Evolutionary conservation across 805 yeast species (phyloP).

Genomic region (Torulaspora gathmanii): DNA sequence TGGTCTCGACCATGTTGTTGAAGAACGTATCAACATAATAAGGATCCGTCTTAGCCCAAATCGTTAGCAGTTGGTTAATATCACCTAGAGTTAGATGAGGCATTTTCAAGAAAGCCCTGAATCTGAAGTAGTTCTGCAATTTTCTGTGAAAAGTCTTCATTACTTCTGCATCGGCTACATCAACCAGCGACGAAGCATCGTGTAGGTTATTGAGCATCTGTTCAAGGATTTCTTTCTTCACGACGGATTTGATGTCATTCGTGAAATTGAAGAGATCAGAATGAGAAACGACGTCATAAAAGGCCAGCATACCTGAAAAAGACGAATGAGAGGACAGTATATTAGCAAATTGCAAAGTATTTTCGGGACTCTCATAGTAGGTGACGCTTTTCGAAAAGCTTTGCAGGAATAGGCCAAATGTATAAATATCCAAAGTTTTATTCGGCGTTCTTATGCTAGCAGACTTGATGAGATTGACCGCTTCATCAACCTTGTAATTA

Average conservation of each 20-base stretch:
- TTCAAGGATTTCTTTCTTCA: constrained; percentile 17
- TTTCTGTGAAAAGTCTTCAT: constrained; percentile 11
- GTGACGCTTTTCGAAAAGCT: constrained; percentile 17
- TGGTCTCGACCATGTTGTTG: constrained; percentile 33
- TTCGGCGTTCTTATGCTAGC: constrained; percentile 14
- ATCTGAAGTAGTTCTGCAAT: constrained; percentile 26
- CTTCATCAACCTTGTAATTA: constrained; percentile 22
- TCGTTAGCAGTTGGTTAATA: constrained; percentile 19
- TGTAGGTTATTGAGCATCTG: constrained; percentile 31
- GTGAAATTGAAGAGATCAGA: constrained; percentile 10
- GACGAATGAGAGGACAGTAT: constrained; percentile 22
- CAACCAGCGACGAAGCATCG: constrained; percentile 21
- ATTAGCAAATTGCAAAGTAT: constrained; percentile 30
- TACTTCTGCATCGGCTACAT: constrained; percentile 8
- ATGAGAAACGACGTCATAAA: constrained; percentile 18
- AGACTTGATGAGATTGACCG: constrained; percentile 16
- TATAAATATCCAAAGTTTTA: constrained; percentile 22
- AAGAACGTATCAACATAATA: constrained; percentile 23
- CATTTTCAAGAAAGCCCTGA: constrained; percentile 25
- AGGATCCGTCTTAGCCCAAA: constrained; percentile 25
- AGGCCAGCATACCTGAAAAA: constrained; percentile 17
- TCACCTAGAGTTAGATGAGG: constrained; percentile 20
- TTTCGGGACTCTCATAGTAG: constrained; percentile 19
- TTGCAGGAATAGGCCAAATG: constrained; percentile 26
- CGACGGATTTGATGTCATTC: constrained; percentile 7